Conservation (phyloP, 2,329 filamentous ascomycete genomes). For the Cladosporium sp. region DNA sequence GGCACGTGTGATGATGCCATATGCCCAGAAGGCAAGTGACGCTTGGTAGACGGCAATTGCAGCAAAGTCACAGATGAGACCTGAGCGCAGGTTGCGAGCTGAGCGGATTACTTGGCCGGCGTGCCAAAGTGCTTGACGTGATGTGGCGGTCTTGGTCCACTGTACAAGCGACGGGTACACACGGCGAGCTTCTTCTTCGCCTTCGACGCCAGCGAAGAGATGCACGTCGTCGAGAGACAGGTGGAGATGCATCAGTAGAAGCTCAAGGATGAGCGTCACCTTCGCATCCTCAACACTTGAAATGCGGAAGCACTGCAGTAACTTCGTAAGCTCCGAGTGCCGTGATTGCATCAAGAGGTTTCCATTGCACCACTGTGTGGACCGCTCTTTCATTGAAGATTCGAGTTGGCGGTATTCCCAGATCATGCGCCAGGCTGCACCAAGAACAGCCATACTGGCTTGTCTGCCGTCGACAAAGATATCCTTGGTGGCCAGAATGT, state of each 20-base stretch:
- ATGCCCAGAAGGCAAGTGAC: conserved; percentile 67
- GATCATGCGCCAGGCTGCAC: conserved; percentile 66
- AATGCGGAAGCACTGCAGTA: conserved; percentile 55
- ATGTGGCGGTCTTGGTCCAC: conserved; percentile 58
- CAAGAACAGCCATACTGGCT: conserved; percentile 61
- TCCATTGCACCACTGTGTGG: conserved; percentile 41
- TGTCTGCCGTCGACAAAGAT: conserved; percentile 58
- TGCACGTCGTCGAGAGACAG: conserved; percentile 66
- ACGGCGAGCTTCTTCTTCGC: conserved; percentile 63
- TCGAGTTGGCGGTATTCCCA: conserved; percentile 66
- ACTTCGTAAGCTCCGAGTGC: conserved; percentile 63
- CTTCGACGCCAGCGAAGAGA: conserved; percentile 67
- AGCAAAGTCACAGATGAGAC: conserved; percentile 57
- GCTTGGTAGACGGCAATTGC: conserved; percentile 70
- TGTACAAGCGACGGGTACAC: conserved; percentile 60
- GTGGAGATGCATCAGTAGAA: conserved; percentile 65
- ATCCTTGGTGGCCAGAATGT: conserved; percentile 52
- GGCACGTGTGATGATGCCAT: conserved; percentile 55
- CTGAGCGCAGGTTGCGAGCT: conserved; percentile 49
- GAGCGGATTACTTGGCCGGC: conserved; percentile 67
- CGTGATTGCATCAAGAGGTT: conserved; percentile 51
- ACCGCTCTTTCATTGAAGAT: conserved; percentile 53
- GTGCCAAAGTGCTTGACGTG: conserved; percentile 64
- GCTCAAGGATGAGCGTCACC: conserved; percentile 45
- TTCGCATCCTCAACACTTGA: conserved; percentile 37